Conservation (phyloP, 331 rosid genomes). For the Acacia concinna region DNA sequence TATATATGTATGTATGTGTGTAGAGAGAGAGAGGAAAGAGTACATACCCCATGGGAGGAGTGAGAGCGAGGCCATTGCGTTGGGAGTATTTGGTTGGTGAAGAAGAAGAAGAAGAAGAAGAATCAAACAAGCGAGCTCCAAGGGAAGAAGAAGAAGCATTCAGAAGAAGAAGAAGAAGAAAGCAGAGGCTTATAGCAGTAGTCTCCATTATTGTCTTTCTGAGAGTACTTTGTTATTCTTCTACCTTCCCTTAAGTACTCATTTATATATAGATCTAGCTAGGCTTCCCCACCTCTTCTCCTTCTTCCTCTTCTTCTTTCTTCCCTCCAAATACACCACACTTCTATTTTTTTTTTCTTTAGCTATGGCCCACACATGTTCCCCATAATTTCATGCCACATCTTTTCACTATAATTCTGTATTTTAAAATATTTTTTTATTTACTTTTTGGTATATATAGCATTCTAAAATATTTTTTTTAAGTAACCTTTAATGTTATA, state of each 20-base stretch:
- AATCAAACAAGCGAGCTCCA: not conserved
- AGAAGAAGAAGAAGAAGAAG: not conserved
- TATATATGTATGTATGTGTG: not conserved
- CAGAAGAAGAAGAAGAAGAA: not conserved
- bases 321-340: not conserved
- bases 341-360: not conserved
- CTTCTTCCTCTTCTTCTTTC: no score
- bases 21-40: not conserved
- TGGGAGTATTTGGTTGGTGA: constrained; percentile 25
- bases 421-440: no score
- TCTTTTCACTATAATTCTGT: no score
- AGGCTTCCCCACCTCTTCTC: not conserved
- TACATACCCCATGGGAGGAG: constrained; percentile 89
- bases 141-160: not conserved
- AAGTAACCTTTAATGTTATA: no score
- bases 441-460: no score
- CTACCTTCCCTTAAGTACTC: no score
- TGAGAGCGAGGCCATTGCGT: constrained; percentile 52
- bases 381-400: no score
- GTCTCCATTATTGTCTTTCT: no score
- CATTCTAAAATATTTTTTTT: no score
- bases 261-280: no score
- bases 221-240: no score
- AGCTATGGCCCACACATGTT: not conserved
- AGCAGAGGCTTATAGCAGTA: not conserved